Base-by-base conservation (phyloP, 1,284 basidiomycete species). In the Ganoderma lingzhi region DNA sequence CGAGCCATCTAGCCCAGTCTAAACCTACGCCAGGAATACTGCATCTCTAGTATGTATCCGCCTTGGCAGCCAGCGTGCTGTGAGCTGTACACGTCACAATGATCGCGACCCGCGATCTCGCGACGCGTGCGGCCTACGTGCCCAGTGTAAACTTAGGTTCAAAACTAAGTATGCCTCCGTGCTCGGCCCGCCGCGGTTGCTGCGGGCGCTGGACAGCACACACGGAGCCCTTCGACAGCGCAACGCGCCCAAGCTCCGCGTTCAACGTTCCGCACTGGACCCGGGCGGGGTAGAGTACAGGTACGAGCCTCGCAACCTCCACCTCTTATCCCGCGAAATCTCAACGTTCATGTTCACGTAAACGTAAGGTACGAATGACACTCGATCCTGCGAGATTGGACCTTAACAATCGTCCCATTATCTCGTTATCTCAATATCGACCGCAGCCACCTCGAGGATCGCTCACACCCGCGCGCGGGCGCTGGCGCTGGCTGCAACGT, bases 41-140 rank as follows among this genome's bases (percentile, higher is more conserved):
- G 48, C 23, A 53, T 53, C 48, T 53, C 48, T 30, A 10, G 45
- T 48, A 23, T 28, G 23, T 23, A 53, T 12, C 48, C 48, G 8
- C 45, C 9, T n/a, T 53, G 48, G 48, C 48, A 53, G 48, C 23
- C 23, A 23, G 48, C 48, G 48, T 23, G 28, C 23, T 12, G 6
- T 53, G 48, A 28, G 48, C 48, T 53, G 10, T 53, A 53, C 48
- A 53, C 48, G 48, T 53, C 48, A 28, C 48, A 53, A 30, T 30
- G 48, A 23, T 53, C 48, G 48, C 23, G 23, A 53, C 48, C 48
- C 48, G 48, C 45, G 23, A 23, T 48, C 17, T 23, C 23, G 23
- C 23, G 45, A n/a, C 10, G 45, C 45, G 3, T n/a, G 10, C 19
- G 45, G 23, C 23, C 48, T 28, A 4, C 23, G 12, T 30, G 48